Evolutionary conservation across 345 rosid species (phyloP), one percentile per base, ranked within the genome.

Genomic region (Populus pruinosa): DNA sequence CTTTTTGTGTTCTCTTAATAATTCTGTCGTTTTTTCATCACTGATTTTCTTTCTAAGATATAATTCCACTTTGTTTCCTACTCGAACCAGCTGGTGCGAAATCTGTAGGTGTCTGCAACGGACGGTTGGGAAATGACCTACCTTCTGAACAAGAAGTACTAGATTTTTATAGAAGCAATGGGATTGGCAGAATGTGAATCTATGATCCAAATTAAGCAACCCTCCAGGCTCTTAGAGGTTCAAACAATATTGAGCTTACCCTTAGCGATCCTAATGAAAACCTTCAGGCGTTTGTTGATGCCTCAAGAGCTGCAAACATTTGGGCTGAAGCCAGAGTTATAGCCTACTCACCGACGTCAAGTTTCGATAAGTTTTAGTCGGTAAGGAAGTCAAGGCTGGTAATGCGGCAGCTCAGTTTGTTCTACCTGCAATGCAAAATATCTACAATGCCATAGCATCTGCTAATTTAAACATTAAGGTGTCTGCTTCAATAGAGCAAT

Each of bases 331-430:
- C 56, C 69, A 80, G 85, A 21, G 65, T 89, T 0, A 21, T 69
- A 3, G 59, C 86, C 53, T 86, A 79, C 39, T 73, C 85, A 0
- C 20, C 85, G 74, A 78, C 16, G 91, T 84, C 41, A 80, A 77
- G 17, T 80, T 91, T 75, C 82, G 80, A 16, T 90, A 90, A 81
- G 87, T 93, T n/a, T 82, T 86, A 0, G 86, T 87, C 1, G 90
- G 89, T 3, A 89, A 89, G 9, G 92, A 89, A 79, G 77, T 85
- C 21, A 77, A n/a, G 8, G 80, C 86, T 5, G 62, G 77, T 0
- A 85, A 87, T 5, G 13, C 70, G 3, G 50, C 27, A 0, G 82
- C 85, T 21, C 39, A 14, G 1, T 78, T 13, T 20, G 72, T 87
- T 27, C 73, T 87, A 0, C 78, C 80, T 1, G 86, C 82, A 14